Base-by-base conservation (phyloP, 345 rosid genomes). In the Durio zibethinus region DNA sequence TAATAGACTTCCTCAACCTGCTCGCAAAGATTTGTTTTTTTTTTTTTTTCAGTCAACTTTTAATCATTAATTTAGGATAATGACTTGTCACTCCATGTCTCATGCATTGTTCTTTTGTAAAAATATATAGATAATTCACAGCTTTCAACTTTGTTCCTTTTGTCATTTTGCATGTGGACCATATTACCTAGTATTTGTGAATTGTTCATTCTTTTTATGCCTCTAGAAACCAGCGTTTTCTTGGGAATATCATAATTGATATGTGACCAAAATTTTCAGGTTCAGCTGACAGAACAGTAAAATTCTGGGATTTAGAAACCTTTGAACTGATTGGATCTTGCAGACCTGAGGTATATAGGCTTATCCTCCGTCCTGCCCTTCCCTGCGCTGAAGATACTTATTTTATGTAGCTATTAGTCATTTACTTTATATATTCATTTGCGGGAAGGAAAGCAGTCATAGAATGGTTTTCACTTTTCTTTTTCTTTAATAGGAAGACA, bases 231-330 rank as follows among this genome's bases (percentile, higher is more conserved):
- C 40, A 47, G 60, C n/a, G 47, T 31, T 29, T 68, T 76, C 56
- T 78, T 18, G 42, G 47, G 45, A 45, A 47, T 63, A 47, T 43
- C 1, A 0, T 48, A 31, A 75, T 31, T 48, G 59, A 61, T 10
- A 10, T 47, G 43, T 6, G 14, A 47, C 43, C 10, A 3, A 20
- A 60, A 76, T 75, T 72, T 88, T 76, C 97, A 97, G 99, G 99
- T 81, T 97, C 99, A 16, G 97, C 98, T 3, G 99, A 97, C 79
- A 85, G 87, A 86, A 97, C 99, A 0, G 99, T 97, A 66, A 97
- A 94, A 84, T 97, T 89, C 82, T 97, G 99, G 99, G 99, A 97
- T 84, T 88, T 94, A 90, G 98, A 97, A 86, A 97, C 97, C 20
- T 97, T 94, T 82, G 98, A 97, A 79, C 85, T 94, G 83, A 94